Evolutionary conservation across 495 filamentous ascomycete species (phyloP), one percentile per base, ranked within the genome.

Genomic region (Penicillium lagena): DNA sequence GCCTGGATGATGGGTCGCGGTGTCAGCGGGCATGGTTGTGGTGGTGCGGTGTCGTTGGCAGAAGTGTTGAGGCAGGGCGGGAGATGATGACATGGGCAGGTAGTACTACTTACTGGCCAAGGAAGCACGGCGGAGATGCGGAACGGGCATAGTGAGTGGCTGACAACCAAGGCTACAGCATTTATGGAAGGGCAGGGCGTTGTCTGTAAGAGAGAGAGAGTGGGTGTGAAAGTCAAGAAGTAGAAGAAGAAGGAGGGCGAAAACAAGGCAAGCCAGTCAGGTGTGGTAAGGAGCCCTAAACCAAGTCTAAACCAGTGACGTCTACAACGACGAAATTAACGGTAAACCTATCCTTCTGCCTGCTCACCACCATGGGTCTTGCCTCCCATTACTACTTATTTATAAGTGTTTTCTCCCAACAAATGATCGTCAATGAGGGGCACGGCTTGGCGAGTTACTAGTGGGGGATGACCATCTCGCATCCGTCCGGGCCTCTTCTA

Each of bases 21-120:
- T 48, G 57, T 64, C 56, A 62, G 64, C 50, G 31, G 55, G 56
- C 64, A 71, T 71, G 53, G 47, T 66, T 17, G 27, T 42, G 12
- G 35, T 4, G 37, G 38, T 38, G 13, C 40, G 34, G 10, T 28
- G 36, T 17, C 30, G 28, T n/a, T n/a, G n/a, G 50, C 42, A 42
- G 35, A 35, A 22, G 22, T 22, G 22, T 22, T 22, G 22, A 22
- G 22, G 22, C 22, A 22, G 22, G 22, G 22, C 22, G 22, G 22
- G 22, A 22, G 22, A 22, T 22, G 22, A 22, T 22, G 22, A 22
- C 22, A 22, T 22, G 22, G 22, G 22, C 22, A 22, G 22, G 22
- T 4, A 22, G 2, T 43, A 39, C 38, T 42, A 53, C 59, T 48
- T 30, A 60, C 59, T 60, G 39, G 56, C 46, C 40, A 55, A 47